Base-by-base conservation (phyloP, 2,329 filamentous ascomycete species). In the Sporothrix protearum region DNA sequence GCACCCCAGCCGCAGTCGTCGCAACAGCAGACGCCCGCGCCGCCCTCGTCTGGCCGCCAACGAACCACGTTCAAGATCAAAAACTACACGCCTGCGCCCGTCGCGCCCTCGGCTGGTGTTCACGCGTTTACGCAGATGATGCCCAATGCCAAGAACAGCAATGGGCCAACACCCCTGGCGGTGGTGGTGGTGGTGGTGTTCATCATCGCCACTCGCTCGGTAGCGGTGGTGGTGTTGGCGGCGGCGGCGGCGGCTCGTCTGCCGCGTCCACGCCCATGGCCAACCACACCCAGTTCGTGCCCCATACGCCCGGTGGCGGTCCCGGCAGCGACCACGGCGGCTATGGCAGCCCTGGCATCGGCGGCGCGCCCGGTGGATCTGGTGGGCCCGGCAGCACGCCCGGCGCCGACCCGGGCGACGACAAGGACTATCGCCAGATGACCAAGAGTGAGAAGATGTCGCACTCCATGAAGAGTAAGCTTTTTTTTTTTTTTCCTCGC, bases 371-470 rank as follows among this genome's bases (percentile, higher is more conserved):
- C 10, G 39, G 39, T 42, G 39, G 39, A 42, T 42, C 39, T 12
- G 64, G 10, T 12, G 59, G 61, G 2, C 14, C 25, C 0, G 64
- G 63, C 5, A 51, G 57, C 51, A 49, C 51, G 6, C 36, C 33
- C 36, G 66, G 70, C 30, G 71, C 45, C 39, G 55, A 61, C 4
- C n/a, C n/a, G n/a, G 61, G 51, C 57, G 76, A 76, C 28, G 82
- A 85, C 72, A 88, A 88, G 80, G 85, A 88, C 69, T 89, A 89
- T 76, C 84, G 85, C 47, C 82, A 84, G 57, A 88, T 89, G 86
- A 88, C 86, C 64, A 89, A 89, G 80, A 88, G 86, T 39, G 87
- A 89, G 79, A 89, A 89, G 82, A 89, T 89, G 87, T 87, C 85
- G n/a, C 84, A 83, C 22, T 88, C 86, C 2, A 89, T 89, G 87